Conservation (phyloP, 2,329 filamentous ascomycete genomes). For the Colletotrichum magnum region DNA sequence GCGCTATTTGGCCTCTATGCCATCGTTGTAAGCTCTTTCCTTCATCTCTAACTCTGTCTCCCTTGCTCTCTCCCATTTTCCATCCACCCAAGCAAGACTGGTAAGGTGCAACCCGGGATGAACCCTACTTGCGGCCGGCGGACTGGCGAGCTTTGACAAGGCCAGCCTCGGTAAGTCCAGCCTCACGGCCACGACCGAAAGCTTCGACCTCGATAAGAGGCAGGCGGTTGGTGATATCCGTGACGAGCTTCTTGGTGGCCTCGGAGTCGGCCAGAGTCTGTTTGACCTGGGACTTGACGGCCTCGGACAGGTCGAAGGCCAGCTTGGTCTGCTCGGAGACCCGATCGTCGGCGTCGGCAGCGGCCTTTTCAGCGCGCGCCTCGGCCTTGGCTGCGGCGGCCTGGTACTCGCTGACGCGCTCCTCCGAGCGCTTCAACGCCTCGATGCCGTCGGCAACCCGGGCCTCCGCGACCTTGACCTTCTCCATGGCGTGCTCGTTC, state of each 20-base stretch:
- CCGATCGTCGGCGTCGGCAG: neutral
- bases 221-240: neutral
- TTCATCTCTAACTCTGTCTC: neutral
- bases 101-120: neutral
- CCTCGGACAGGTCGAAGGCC: neutral
- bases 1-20: neutral
- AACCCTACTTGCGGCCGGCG: neutral
- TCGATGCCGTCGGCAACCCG: no score
- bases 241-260: neutral
- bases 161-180: neutral
- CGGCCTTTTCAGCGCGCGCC: neutral
- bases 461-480: neutral
- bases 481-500: neutral
- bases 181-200: neutral
- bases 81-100: neutral
- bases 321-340: neutral
- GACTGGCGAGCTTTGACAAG: neutral
- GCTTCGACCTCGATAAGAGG: slow-evolving; percentile 1
- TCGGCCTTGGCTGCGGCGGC: neutral
- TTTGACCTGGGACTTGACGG: neutral
- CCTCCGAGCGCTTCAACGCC: no score
- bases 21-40: neutral
- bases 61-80: no score
- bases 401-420: no score
- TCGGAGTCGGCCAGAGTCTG: neutral